phyloP scores from a whole-genome alignment of 2,329 filamentous ascomycete species.

The Penicillium digitatum region DNA sequence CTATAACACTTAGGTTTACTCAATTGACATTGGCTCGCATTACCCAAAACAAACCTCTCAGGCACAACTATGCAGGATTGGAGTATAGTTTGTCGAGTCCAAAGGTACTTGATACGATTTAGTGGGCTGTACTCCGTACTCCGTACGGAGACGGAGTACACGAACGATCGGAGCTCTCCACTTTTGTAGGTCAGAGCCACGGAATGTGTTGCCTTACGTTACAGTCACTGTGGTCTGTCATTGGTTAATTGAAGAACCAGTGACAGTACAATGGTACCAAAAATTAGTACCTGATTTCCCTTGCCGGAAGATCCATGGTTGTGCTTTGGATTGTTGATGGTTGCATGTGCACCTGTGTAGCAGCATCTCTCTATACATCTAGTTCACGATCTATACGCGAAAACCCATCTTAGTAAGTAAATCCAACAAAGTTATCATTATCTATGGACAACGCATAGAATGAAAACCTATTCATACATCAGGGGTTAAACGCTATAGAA shows the following conservation, averaged over 20 bases:
- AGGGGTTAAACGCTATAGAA: constrained; percentile 8
- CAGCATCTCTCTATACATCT: not conserved
- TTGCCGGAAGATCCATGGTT: constrained; percentile 3
- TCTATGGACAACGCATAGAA: not conserved
- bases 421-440: too few species aligned
- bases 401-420: too few species aligned
- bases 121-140: constrained; percentile 3
- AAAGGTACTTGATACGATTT: not conserved
- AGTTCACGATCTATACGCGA: not conserved
- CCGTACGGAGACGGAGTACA: too few species aligned
- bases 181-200: constrained; percentile 19
- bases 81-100: not conserved
- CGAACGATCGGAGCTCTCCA: constrained; percentile 24
- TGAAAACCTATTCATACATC: not conserved
- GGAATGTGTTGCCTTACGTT: constrained; percentile 29
- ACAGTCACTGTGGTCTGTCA: constrained; percentile 13
- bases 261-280: not conserved
- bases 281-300: constrained; percentile 3
- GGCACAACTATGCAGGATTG: not conserved
- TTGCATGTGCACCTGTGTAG: not conserved
- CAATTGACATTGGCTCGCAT: not conserved
- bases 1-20: not conserved
- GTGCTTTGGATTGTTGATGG: not conserved
- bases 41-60: not conserved
- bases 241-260: constrained; percentile 17